Base-by-base conservation (phyloP, 2,329 filamentous ascomycete genomes). In the Pseudopithomyces maydicus region DNA sequence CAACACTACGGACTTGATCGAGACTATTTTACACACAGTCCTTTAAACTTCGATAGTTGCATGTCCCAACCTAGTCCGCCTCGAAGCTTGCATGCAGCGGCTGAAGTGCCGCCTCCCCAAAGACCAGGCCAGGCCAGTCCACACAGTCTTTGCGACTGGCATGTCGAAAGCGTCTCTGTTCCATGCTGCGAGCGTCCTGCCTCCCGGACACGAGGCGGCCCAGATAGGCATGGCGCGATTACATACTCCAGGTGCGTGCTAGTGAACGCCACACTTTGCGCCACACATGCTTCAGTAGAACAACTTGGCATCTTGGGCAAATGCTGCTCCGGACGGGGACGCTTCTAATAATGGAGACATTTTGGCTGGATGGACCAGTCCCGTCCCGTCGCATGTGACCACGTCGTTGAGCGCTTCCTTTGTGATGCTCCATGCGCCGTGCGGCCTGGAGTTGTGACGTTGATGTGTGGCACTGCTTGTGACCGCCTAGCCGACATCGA, bases 401-500 rank as follows among this genome's bases (percentile, higher is more conserved):
- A 15, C 6, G 3, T 15, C 29, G 20, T 14, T 15, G 33, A 35
- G 23, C 32, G 19, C 17, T 20, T 7, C 20, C 7, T 23, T 23
- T 32, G 15, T 35, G 47, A 39, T 14, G 19, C 47, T 6, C n/a
- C 19, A 12, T 14, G 14, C 10, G 47, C 47, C 17, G 47, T 11
- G n/a, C 29, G 8, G n/a, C 26, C 20, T 23, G 36, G 47, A 46
- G 51, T 36, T 56, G 66, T 69, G 65, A 70, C 64, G 65, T 41
- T 38, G 35, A 14, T 66, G 64, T 60, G 65, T 70, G 70, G 70
- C 70, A 67, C 64, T 61, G 61, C 62, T 57, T 62, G 60, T 64
- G 62, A 66, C 59, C 61, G 57, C 65, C 55, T 42, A 50, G 47
- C 55, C 59, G 54, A 59, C 57, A 36, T 48, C 20, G 52, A 58